Conservation (phyloP, 2,329 filamentous ascomycete genomes). For the Sporothrix curviconia region DNA sequence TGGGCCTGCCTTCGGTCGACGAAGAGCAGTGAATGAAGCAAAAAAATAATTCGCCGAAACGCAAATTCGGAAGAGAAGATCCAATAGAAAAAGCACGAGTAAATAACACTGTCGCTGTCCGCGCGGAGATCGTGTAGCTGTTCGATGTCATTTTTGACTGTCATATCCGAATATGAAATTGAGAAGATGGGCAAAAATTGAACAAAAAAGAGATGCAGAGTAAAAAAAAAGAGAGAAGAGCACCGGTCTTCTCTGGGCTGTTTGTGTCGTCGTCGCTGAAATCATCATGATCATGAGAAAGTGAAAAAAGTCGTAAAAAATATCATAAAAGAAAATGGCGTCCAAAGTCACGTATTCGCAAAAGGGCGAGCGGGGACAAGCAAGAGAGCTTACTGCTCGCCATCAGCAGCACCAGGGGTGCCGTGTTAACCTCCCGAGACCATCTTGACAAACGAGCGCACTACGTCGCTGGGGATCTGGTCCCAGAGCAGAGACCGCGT, state of each 20-base stretch:
- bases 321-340: background rate
- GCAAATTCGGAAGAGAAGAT: background rate
- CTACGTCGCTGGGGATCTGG: constrained; percentile 84
- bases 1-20: background rate
- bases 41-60: background rate
- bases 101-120: constrained; percentile 3
- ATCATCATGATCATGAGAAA: constrained; percentile 16
- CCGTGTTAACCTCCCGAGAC: constrained; percentile 65
- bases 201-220: background rate
- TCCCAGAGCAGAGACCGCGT: constrained; percentile 91
- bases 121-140: constrained; percentile 11
- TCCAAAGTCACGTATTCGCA: background rate
- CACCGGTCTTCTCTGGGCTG: constrained; percentile 1
- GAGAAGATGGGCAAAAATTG: background rate
- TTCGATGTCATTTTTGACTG: constrained; percentile 13
- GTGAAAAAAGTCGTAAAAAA: constrained; percentile 21
- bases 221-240: background rate
- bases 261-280: background rate
- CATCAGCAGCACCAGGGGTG: constrained; percentile 1
- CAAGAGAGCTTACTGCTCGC: constrained; percentile 10
- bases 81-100: background rate
- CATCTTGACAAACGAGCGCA: constrained; percentile 87
- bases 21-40: background rate
- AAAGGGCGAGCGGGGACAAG: constrained; percentile 2
- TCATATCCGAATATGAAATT: constrained; percentile 9